Percentiles rank a stretch among this genome's conserved stretches.
Conservation (phyloP, 805 yeast genomes). For the Candida odintsovae region DNA sequence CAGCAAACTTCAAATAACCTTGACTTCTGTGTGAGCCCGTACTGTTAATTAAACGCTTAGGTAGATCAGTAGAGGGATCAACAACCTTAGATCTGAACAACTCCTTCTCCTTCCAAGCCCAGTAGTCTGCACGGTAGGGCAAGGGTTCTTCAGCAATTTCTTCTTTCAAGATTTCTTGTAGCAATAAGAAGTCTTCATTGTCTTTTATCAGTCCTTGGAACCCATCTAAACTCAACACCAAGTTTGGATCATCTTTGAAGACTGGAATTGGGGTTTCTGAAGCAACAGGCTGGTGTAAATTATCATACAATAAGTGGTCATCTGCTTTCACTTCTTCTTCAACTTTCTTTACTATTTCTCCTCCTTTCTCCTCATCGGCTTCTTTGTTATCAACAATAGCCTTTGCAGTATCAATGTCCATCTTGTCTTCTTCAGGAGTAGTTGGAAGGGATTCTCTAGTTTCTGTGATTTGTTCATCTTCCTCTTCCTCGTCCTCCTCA, state of each 20-base stretch:
- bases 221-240: slow-evolving; percentile 36
- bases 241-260: slow-evolving; percentile 33
- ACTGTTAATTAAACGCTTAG: slow-evolving; percentile 29
- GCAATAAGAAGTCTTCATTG: slow-evolving; percentile 61
- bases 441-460: slow-evolving; percentile 22
- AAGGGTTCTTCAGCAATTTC: slow-evolving; percentile 1
- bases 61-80: slow-evolving; percentile 20
- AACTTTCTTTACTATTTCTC: not conserved
- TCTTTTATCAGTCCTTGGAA: slow-evolving; percentile 58
- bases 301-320: slow-evolving; percentile 24
- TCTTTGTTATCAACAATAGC: not conserved
- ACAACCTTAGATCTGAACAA: slow-evolving; percentile 22
- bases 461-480: slow-evolving; percentile 10
- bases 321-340: slow-evolving; percentile 11
- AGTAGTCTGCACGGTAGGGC: slow-evolving; percentile 33
- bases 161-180: slow-evolving; percentile 37
- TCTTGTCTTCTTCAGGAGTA: slow-evolving; percentile 26
- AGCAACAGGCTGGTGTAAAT: slow-evolving; percentile 42
- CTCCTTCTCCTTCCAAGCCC: slow-evolving; percentile 61
- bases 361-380: too few relatives aligned
- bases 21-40: slow-evolving; percentile 66
- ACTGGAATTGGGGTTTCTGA: slow-evolving; percentile 50
- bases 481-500: slow-evolving; percentile 26
- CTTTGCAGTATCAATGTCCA: slow-evolving; percentile 14
- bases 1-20: slow-evolving; percentile 70